Evolutionary conservation across 805 yeast genomes (phyloP), one percentile per base, ranked within the genome.

Genomic region (Alloascoidea hylecoeti): DNA sequence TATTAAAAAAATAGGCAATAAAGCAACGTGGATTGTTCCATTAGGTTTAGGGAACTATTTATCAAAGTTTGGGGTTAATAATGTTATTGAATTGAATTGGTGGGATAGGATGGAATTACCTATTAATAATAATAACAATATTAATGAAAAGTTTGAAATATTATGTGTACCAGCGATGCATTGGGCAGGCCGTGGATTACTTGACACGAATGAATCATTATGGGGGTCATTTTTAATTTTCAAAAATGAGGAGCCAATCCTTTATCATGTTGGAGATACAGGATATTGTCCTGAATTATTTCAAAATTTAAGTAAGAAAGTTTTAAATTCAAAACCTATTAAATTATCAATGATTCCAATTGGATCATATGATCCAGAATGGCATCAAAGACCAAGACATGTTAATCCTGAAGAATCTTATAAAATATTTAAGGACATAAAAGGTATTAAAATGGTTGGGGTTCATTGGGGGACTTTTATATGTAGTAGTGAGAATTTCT

Each of bases 391-490:
- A 41, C 89, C 96, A 3, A 70, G 95, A 47, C 97, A 89, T 52
- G 81, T 78, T 36, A 74, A 76, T 37, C 96, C 97, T 0, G 64
- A 59, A 30, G 97, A 89, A 49, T 75, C 88, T 6, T 44, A 82
- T 2, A 62, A 72, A 42, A 77, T 86, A 3, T 75, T 76, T 68
- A 50, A 66, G 13, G 82, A 78, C 44, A 49, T 85, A 41, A 58
- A 67, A 4, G 75, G 83, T 2, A 55, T 66, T 40, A 70, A 68
- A 43, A 71, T 83, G 57, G 70, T 80, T 38, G 97, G 97, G 1
- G 85, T 89, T 19, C 97, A 89, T 56, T 89, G 96, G 94, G 97
- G 97, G 0, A 89, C 97, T 0, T 89, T 86, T 57, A 76, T 85
- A 17, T 59, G 89, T 46, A 81, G 95, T 53, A 80, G 86, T 35